These are phyloP conservation scores for Pulveroboletus sp. DNA, from an alignment of 768 basidiomycete species.

Conservation along the genomic window DNA sequence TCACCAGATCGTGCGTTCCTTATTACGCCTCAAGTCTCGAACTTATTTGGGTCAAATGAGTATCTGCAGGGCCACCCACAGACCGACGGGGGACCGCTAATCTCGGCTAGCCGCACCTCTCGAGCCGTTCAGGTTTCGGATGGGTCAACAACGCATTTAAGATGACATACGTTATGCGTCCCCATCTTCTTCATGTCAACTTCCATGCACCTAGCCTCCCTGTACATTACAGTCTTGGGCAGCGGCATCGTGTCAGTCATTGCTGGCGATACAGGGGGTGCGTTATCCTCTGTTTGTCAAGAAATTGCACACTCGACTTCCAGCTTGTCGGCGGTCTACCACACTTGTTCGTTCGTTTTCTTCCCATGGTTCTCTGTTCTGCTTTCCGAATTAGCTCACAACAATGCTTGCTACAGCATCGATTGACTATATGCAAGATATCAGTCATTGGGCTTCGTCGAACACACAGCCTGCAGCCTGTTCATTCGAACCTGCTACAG, in stretches of 20 bases:
- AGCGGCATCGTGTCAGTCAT: background rate
- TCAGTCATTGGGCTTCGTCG: constrained; percentile 51
- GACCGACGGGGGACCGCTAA: too few relatives aligned
- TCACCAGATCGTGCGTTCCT: too few relatives aligned
- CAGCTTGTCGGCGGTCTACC: constrained; percentile 44
- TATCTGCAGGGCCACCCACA: too few relatives aligned
- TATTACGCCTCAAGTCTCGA: too few relatives aligned
- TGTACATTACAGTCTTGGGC: background rate
- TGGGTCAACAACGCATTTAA: too few relatives aligned
- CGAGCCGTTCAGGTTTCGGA: too few relatives aligned
- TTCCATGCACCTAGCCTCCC: background rate
- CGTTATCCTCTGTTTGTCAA: constrained; percentile 25
- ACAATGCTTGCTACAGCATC: constrained; percentile 3
- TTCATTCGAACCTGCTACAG: constrained; percentile 56
- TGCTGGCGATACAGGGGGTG: background rate
- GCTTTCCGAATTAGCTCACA: background rate
- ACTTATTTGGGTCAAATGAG: too few relatives aligned
- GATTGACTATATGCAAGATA: constrained; percentile 38
- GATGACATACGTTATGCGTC: too few relatives aligned
- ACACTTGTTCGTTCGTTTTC: constrained; percentile 30
- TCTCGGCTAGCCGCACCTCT: too few relatives aligned
- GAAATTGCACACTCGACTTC: constrained; percentile 36
- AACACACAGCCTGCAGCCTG: constrained; percentile 47
- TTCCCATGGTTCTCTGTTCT: background rate
- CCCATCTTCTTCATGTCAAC: background rate